Evolutionary conservation across 2,329 filamentous ascomycete species (phyloP), one percentile per base, ranked within the genome.

Genomic region (Colletotrichum zoysiae): DNA sequence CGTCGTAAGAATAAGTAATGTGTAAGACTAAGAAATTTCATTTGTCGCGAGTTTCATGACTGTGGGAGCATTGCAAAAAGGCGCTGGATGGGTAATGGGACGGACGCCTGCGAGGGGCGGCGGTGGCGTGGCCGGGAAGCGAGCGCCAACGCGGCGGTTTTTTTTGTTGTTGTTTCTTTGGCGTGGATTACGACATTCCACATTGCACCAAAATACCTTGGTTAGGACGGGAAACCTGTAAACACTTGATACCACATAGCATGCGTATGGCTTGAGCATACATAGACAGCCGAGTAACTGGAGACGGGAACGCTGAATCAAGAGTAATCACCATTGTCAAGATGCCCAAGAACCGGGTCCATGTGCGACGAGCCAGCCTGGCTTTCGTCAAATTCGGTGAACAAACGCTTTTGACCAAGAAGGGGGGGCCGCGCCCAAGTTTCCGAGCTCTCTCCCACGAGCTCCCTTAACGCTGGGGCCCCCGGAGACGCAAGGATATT

Each of bases 231-330:
- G 61, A 38, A 55, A 30, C 12, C 16, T 68, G 65, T 63, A 68
- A 67, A 67, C 51, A 71, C 5, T 59, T 68, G 65, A 71, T 71
- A 71, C 68, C 68, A 68, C 38, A 51, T 14, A 55, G 57, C 65
- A 57, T 53, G 35, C 58, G 51, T 46, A 44, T 58, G 56, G 68
- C 57, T 63, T 65, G 38, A 42, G 51, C 58, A 67, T 5, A 58
- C 40, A 57, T 50, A 63, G 68, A 68, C n/a, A 44, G 65, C 50
- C 7, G 8, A 64, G 48, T 7, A 23, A 38, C 48, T 4, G 35
- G 18, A 46, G 50, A 64, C 9, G 50, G 40, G 18, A 20, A 51
- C 20, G 33, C 50, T 35, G 38, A 44, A 33, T 30, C 46, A 53
- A 63, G 30, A 53, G 23, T 38, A 63, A 63, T 30, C 12, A 42